Conservation (phyloP, 106 monocot genomes). For the Ottelia alismoides region DNA sequence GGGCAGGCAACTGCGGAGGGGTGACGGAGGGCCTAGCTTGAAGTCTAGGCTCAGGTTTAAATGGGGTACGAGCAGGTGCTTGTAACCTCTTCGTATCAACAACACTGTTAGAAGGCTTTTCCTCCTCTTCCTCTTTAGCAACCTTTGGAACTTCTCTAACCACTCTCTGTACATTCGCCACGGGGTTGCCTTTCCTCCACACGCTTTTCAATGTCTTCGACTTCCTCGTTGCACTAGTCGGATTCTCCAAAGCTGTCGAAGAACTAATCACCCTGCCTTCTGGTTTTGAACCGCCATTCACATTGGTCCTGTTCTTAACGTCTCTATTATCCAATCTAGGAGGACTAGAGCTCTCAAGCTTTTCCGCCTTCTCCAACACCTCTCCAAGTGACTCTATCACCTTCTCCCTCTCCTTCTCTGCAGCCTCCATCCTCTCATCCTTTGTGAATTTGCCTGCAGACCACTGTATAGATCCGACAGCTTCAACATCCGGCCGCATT, state of each 20-base stretch:
- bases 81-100: conserved; percentile 9
- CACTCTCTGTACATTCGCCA: conserved; percentile 50
- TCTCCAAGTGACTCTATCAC: conserved; percentile 74
- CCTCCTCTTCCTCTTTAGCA: conserved; percentile 14
- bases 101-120: conserved; percentile 1
- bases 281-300: too few species aligned
- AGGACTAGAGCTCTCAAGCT: conserved; percentile 37
- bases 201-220: conserved; percentile 86
- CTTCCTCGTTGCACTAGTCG: conserved; percentile 20
- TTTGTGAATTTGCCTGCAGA: conserved; percentile 7
- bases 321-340: conserved; percentile 17
- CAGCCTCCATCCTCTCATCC: conserved; percentile 8
- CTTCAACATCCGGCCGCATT: conserved; percentile 15
- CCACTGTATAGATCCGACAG: conserved; percentile 7
- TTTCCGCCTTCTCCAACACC: conserved; percentile 86
- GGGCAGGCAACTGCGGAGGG: conserved; percentile 19
- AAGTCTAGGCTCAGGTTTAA: conserved; percentile 28
- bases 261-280: too few species aligned
- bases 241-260: too few species aligned
- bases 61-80: conserved; percentile 10
- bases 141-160: conserved; percentile 45
- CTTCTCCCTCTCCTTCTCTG: conserved; percentile 38
- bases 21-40: conserved; percentile 30
- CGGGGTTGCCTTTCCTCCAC: conserved; percentile 89
- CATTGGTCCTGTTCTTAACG: conserved; percentile 5